These are phyloP conservation scores for Quercus gilva DNA, from an alignment of 306 rosid species.

Conservation along the genomic window DNA sequence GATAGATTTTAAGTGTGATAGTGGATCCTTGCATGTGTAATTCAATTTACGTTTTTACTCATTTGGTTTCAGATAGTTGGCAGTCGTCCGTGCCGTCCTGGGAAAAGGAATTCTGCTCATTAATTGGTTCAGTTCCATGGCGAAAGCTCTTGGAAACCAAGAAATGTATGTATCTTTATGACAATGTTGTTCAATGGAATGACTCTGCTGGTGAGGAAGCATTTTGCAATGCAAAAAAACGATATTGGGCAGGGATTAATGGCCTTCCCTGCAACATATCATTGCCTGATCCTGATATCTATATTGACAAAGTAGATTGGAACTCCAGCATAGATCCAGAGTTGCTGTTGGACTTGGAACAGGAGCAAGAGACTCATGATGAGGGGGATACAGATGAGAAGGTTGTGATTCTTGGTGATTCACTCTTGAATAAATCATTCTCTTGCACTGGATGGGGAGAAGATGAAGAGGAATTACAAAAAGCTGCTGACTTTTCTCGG, in stretches of 20 bases:
- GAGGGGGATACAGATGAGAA: slow-evolving; percentile 21
- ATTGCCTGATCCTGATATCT: slow-evolving; percentile 66
- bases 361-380: slow-evolving; percentile 24
- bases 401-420: slow-evolving; percentile 30
- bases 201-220: slow-evolving; percentile 85
- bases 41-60: slow-evolving; percentile 6
- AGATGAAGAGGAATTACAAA: slow-evolving; percentile 31
- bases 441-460: slow-evolving; percentile 53
- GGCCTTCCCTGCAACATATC: slow-evolving; percentile 41
- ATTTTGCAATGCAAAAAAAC: slow-evolving; percentile 65
- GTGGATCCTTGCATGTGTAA: slow-evolving; percentile 7
- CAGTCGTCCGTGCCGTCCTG: slow-evolving; percentile 54
- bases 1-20: slow-evolving; percentile 10
- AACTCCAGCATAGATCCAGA: slow-evolving; percentile 50
- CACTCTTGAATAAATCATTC: slow-evolving; percentile 40
- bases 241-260: slow-evolving; percentile 64
- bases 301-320: slow-evolving; percentile 72
- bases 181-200: slow-evolving; percentile 59
- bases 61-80: slow-evolving; percentile 38
- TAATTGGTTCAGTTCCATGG: slow-evolving; percentile 73
- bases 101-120: slow-evolving; percentile 68
- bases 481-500: slow-evolving; percentile 13
- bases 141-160: slow-evolving; percentile 53
- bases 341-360: slow-evolving; percentile 57
- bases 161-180: slow-evolving; percentile 45